phyloP scores from a whole-genome alignment of 169 alveolate species.

The Plasmodium adleri region DNA sequence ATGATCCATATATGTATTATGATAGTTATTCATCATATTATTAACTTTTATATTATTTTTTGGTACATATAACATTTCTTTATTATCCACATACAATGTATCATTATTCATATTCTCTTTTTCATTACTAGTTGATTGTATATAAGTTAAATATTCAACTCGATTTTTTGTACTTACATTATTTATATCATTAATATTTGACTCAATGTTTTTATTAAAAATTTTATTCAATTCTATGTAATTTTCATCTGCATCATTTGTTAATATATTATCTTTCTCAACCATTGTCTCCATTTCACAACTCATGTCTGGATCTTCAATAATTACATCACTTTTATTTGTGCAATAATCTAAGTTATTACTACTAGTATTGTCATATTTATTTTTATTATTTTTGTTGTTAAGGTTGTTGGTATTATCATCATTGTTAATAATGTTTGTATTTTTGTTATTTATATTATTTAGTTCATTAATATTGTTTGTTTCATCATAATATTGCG shows the following conservation, averaged over 20 bases:
- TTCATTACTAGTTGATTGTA: no score
- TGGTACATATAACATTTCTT: no score
- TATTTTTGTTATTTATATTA: not conserved
- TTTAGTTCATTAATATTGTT: no score
- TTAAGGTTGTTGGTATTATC: not conserved
- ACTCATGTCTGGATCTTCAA: not conserved
- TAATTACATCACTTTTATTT: slow-evolving; percentile 7
- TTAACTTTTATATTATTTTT: not conserved
- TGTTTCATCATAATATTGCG: not conserved
- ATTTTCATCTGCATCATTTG: no score
- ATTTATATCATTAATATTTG: slow-evolving; percentile 26
- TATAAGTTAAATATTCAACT: slow-evolving; percentile 7
- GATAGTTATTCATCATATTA: not conserved
- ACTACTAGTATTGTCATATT: not conserved
- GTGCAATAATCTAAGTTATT: not conserved
- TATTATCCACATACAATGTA: no score
- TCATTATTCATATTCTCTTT: no score
- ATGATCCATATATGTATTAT: slow-evolving; percentile 7
- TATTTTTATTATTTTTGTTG: not conserved
- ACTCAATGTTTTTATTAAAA: not conserved
- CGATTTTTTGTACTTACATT: not conserved
- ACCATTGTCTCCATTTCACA: not conserved
- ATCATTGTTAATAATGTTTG: not conserved
- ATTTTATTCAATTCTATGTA: not conserved
- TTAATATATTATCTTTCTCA: not conserved